A percentile compares a stretch with the other conserved stretches of the same genome.
These are phyloP conservation scores for Gossypium ekmanianum DNA, from an alignment of 345 rosid species.

Conservation along the genomic window DNA sequence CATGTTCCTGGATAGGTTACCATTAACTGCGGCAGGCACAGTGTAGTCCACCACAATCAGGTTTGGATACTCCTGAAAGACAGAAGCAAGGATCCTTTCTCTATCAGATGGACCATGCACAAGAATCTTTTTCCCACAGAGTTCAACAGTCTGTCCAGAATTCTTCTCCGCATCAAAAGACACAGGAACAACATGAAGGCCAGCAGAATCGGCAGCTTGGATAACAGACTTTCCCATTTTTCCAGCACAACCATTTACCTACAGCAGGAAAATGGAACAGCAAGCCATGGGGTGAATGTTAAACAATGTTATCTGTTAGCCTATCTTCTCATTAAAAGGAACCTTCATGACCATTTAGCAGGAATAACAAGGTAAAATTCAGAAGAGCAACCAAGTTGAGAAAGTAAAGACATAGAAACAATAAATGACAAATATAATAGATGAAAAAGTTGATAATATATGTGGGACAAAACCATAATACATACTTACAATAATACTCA, in stretches of 20 bases:
- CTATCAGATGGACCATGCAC: conserved; percentile 72
- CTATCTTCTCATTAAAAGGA: not conserved
- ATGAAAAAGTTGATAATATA: not conserved
- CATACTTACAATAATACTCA: not conserved
- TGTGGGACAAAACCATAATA: not conserved
- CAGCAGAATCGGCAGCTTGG: conserved; percentile 82
- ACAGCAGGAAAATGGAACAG: conserved; percentile 2
- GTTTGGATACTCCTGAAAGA: conserved; percentile 59
- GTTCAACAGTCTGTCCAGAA: conserved; percentile 55
- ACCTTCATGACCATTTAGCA: not conserved
- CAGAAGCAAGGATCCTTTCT: conserved; percentile 60
- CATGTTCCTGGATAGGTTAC: conserved; percentile 27
- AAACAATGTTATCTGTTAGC: not conserved
- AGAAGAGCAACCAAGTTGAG: not conserved
- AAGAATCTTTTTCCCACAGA: conserved; percentile 66
- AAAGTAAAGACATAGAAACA: not conserved
- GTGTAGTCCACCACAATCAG: conserved; percentile 84
- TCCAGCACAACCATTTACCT: conserved; percentile 91
- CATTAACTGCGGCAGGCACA: conserved; percentile 79
- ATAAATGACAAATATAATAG: not conserved
- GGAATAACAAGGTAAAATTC: not conserved
- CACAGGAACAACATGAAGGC: conserved; percentile 66
- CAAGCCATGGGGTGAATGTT: not conserved
- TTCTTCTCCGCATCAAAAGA: conserved; percentile 73
- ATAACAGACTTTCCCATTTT: conserved; percentile 94